phyloP scores from a whole-genome alignment of 2,329 filamentous ascomycete species.

The Colletotrichum euphorbiae region DNA sequence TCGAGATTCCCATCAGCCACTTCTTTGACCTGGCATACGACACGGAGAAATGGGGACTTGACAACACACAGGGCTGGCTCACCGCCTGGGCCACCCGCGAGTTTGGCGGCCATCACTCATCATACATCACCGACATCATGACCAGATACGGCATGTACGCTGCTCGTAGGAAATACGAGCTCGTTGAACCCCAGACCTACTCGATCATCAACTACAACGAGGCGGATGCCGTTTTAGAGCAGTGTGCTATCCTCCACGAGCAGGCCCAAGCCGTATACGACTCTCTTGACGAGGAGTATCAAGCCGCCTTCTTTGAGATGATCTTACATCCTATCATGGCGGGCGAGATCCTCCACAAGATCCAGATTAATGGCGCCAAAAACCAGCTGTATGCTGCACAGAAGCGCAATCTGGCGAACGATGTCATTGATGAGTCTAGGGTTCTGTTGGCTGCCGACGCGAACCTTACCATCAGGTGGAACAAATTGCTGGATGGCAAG shows the following conservation, averaged over 20 bases:
- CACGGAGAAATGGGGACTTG: conserved; percentile 65
- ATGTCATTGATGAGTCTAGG: conserved; percentile 63
- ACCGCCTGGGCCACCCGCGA: conserved; percentile 67
- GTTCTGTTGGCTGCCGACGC: conserved; percentile 67
- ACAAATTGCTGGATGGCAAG: conserved; percentile 69
- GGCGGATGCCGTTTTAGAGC: conserved; percentile 62
- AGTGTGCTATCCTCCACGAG: conserved; percentile 63
- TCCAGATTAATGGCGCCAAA: conserved; percentile 58
- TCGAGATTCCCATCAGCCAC: conserved; percentile 74
- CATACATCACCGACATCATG: conserved; percentile 62
- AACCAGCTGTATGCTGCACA: conserved; percentile 60
- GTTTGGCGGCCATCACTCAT: conserved; percentile 62
- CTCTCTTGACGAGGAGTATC: conserved; percentile 59
- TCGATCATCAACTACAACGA: conserved; percentile 69
- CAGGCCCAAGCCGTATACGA: conserved; percentile 69
- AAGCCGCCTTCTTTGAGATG: conserved; percentile 70
- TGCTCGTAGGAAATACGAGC: conserved; percentile 51
- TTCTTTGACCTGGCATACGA: conserved; percentile 78
- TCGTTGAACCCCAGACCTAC: conserved; percentile 54
- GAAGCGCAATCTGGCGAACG: conserved; percentile 59
- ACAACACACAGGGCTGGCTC: conserved; percentile 68
- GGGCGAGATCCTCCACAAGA: conserved; percentile 63
- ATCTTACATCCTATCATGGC: conserved; percentile 67
- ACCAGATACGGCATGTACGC: conserved; percentile 56
- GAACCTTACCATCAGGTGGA: conserved; percentile 66